phyloP scores from a whole-genome alignment of 179 eudicot genomes.

The Beta lomatogona region DNA sequence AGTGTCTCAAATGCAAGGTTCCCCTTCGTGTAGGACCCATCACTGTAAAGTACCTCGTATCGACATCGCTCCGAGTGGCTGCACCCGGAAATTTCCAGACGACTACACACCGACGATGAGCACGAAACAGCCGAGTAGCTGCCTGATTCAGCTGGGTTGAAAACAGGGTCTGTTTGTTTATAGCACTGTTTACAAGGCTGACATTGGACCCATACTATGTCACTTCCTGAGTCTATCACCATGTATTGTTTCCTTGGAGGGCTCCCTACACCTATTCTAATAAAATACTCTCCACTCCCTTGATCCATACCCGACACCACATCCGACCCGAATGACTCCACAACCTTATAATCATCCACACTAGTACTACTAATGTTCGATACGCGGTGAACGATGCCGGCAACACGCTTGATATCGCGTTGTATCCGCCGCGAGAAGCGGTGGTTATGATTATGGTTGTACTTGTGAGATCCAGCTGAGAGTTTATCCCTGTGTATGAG shows the following conservation, averaged over 20 bases:
- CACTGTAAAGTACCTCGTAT: conserved; percentile 72
- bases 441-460: conserved; percentile 27
- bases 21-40: conserved; percentile 84
- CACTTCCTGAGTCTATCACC: conserved; percentile 84
- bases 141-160: conserved; percentile 69
- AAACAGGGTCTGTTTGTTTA: conserved; percentile 78
- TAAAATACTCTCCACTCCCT: conserved; percentile 91
- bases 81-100: conserved; percentile 58
- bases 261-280: conserved; percentile 77
- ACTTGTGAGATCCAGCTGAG: neutral
- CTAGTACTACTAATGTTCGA: conserved; percentile 13
- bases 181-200: conserved; percentile 76
- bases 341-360: conserved; percentile 35
- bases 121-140: conserved; percentile 65
- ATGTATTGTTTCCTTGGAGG: conserved; percentile 71
- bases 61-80: conserved; percentile 55
- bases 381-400: conserved; percentile 36
- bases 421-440: conserved; percentile 52
- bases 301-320: conserved; percentile 87
- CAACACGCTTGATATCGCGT: conserved; percentile 57
- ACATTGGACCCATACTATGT: conserved; percentile 89
- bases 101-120: conserved; percentile 54
- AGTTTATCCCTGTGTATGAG: conserved; percentile 62
- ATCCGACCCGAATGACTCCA: conserved; percentile 59
- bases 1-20: conserved; percentile 75